Evolutionary conservation across 139 green algal species (phyloP).

Genomic region (Diplosphaera chodatii): DNA sequence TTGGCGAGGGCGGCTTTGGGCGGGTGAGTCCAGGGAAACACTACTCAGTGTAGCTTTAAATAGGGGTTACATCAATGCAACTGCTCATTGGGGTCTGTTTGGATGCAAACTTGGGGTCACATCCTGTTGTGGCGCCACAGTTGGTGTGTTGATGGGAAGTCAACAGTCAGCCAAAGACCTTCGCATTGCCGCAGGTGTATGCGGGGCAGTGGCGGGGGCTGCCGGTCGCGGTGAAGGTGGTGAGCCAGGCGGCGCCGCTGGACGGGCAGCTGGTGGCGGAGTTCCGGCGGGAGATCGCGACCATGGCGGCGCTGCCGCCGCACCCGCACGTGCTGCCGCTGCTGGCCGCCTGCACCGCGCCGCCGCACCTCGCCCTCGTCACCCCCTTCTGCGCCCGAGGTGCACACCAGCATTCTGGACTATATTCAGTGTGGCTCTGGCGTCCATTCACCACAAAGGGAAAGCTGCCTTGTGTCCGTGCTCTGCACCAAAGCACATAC

Average conservation of each 20-base stretch:
- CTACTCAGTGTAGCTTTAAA: too few relatives aligned
- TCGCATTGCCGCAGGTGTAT: conserved; percentile 29
- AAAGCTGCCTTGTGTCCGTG: conserved; percentile 47
- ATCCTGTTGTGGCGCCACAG: too few relatives aligned
- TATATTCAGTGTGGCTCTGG: too few relatives aligned
- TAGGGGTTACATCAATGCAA: too few relatives aligned
- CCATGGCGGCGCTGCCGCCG: conserved; percentile 42
- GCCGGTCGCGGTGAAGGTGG: conserved; percentile 53
- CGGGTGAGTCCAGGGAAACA: too few relatives aligned
- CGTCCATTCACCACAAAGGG: too few relatives aligned
- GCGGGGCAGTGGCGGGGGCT: conserved; percentile 34
- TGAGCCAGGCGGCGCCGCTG: conserved; percentile 10
- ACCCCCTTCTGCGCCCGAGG: conserved; percentile 36
- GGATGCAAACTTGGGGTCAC: too few relatives aligned
- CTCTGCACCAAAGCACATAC: conserved; percentile 34
- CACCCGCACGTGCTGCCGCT: conserved; percentile 50
- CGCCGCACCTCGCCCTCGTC: conserved; percentile 42
- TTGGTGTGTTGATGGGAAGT: too few relatives aligned
- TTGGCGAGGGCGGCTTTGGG: conserved; percentile 59
- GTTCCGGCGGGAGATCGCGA: conserved; percentile 48
- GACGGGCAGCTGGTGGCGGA: conserved; percentile 14
- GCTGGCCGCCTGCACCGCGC: conserved; percentile 39
- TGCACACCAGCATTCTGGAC: too few relatives aligned
- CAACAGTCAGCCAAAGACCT: too few relatives aligned
- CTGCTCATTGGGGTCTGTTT: too few relatives aligned